Evolutionary conservation across 352 stramenopile genomes (phyloP).

Genomic region (Albugo laibachii): DNA sequence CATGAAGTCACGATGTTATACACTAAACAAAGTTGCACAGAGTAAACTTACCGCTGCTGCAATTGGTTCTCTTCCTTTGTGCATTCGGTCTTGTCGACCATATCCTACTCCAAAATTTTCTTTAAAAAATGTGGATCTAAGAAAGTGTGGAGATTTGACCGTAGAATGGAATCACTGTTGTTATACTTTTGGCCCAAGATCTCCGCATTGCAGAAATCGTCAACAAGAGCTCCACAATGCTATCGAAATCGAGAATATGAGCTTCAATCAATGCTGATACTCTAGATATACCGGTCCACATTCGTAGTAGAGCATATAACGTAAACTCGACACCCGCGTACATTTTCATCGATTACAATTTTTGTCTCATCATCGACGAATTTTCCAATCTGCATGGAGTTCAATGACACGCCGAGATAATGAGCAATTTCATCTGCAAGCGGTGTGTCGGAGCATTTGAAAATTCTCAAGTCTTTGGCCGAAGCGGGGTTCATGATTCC

Average conservation of each 20-base stretch:
- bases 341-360: slow-evolving; percentile 47
- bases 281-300: slow-evolving; percentile 36
- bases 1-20: not conserved
- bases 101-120: slow-evolving; percentile 12
- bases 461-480: slow-evolving; percentile 75
- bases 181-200: slow-evolving; percentile 72
- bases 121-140: not conserved
- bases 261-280: not conserved
- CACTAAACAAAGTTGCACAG: not conserved
- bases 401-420: slow-evolving; percentile 61
- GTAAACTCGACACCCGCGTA: slow-evolving; percentile 68
- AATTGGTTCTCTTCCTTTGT: slow-evolving; percentile 64
- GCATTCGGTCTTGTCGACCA: slow-evolving; percentile 66
- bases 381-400: slow-evolving; percentile 52
- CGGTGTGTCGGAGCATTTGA: slow-evolving; percentile 72
- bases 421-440: slow-evolving; percentile 69
- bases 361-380: slow-evolving; percentile 76
- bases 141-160: slow-evolving; percentile 6
- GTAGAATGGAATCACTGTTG: slow-evolving; percentile 75
- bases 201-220: slow-evolving; percentile 67
- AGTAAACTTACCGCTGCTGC: slow-evolving; percentile 28
- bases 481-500: slow-evolving; percentile 68
- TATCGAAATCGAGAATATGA: slow-evolving; percentile 7
- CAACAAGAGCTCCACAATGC: slow-evolving; percentile 70
- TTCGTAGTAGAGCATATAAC: slow-evolving; percentile 76